These are phyloP conservation scores for Trichosporon asahii DNA, from an alignment of 1,284 basidiomycete species.

Conservation along the genomic window DNA sequence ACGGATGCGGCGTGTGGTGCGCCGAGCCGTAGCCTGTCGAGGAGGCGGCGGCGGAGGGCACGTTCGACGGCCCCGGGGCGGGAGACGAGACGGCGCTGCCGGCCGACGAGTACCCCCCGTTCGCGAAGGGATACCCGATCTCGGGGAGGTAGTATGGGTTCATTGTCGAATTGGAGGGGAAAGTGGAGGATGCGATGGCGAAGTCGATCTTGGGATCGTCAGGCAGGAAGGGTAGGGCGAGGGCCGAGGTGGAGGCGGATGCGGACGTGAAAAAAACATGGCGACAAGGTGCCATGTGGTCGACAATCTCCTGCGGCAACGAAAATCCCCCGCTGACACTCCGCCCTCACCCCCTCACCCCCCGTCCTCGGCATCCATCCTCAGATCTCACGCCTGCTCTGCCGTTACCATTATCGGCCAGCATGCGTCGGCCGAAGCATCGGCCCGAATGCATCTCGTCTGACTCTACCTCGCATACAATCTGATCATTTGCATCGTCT, in stretches of 20 bases:
- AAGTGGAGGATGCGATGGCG: not conserved
- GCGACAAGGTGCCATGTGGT: not conserved
- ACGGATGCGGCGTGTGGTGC: not conserved
- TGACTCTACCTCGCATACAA: not conserved
- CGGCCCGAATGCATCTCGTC: not conserved
- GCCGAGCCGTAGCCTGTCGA: not conserved
- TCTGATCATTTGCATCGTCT: not conserved
- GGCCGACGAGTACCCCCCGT: slow-evolving; percentile 18
- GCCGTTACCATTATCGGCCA: not conserved
- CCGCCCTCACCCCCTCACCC: not conserved
- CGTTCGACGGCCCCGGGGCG: slow-evolving; percentile 56
- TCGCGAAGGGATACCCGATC: slow-evolving; percentile 17
- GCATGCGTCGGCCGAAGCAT: not conserved
- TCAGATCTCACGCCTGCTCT: not conserved
- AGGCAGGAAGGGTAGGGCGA: not conserved
- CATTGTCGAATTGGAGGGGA: slow-evolving; percentile 13
- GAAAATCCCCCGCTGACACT: slow-evolving; percentile 1
- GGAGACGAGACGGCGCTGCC: slow-evolving; percentile 60
- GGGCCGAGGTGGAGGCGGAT: slow-evolving; percentile 8
- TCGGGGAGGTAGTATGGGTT: slow-evolving; percentile 26
- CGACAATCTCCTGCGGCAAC: not conserved
- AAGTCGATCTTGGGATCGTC: not conserved
- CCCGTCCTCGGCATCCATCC: not conserved
- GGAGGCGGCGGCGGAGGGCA: not conserved
- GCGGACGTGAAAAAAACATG: not conserved